Conservation (phyloP, 768 basidiomycete species). For the Podaxis rugospora region DNA sequence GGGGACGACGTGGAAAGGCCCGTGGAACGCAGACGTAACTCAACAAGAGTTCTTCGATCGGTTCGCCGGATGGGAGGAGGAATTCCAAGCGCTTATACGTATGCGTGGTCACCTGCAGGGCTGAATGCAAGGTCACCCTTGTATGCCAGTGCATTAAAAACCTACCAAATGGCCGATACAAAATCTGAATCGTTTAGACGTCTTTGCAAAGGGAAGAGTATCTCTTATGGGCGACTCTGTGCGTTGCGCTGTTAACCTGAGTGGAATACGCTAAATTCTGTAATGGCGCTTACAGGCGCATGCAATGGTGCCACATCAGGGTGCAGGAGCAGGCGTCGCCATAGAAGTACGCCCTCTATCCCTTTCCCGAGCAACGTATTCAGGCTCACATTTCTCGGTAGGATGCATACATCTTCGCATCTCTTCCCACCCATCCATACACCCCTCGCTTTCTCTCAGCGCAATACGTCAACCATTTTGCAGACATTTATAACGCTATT, state of each 20-base stretch:
- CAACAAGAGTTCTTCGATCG: constrained; percentile 11
- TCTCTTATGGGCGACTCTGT: constrained; percentile 22
- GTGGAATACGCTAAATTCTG: not conserved
- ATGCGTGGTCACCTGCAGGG: constrained; percentile 3
- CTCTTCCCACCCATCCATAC: constrained; percentile 32
- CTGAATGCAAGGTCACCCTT: not conserved
- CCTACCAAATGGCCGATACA: constrained; percentile 22
- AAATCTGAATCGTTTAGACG: constrained; percentile 13
- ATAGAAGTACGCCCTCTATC: constrained; percentile 31
- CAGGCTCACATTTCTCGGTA: constrained; percentile 26
- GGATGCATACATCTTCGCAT: constrained; percentile 37
- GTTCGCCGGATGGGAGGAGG: constrained; percentile 15
- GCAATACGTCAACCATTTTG: constrained; percentile 11
- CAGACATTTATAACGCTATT: constrained; percentile 23
- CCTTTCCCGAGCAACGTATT: constrained; percentile 15
- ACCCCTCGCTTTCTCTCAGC: constrained; percentile 18
- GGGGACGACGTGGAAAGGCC: constrained; percentile 14
- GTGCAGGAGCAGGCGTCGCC: constrained; percentile 46
- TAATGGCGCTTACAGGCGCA: constrained; percentile 26
- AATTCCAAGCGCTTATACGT: constrained; percentile 14
- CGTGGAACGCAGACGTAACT: constrained; percentile 14
- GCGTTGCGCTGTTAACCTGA: not conserved
- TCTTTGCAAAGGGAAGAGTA: constrained; percentile 17
- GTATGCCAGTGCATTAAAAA: constrained; percentile 15
- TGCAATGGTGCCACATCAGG: constrained; percentile 44